Evolutionary conservation across 1,139 yeast species (phyloP), one percentile per base, ranked within the genome.

Genomic region (Hansenula lynferdii): DNA sequence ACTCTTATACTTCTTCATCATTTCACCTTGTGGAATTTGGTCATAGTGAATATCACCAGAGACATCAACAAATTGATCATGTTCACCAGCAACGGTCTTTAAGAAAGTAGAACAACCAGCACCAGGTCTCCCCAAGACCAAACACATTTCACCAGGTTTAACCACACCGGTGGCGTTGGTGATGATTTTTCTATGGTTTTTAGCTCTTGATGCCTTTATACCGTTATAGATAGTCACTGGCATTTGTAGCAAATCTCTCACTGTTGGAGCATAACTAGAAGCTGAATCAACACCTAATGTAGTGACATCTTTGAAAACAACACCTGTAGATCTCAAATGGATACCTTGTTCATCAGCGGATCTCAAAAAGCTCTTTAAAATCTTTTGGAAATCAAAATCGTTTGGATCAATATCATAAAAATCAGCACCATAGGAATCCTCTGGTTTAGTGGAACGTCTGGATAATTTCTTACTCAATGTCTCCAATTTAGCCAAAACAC

Each of bases 41-140:
- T 76, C 76, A 49, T 74, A 76, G n/a, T 65, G 30, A 24, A 67
- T 48, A 1, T 55, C 56, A 42, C 67, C 65, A 32, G 54, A 58
- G 21, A 62, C 61, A 15, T 51, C 51, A 26, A 53, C 48, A 42
- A 65, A 67, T 28, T 61, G 60, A 36, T 58, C 62, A 15, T 57
- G 60, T 39, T 69, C 71, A 37, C 79, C 65, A 17, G 65, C 55
- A 14, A 64, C 30, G 2, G 55, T 43, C 45, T 68, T 69, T 48
- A 72, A 58, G 15, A 70, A 56, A 4, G 77, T 70, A 1, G 75
- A 62, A 54, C 76, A 72, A 25, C 79, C 78, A 19, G 79, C 69
- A 38, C 80, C 80, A 0, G 80, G 80, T 50, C 77, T 66, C 38
- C 77, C 82, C 41, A 70, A 60, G 3, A 69, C 80, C 44, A 70